Evolutionary conservation across 345 rosid genomes (phyloP).

Genomic region (Corymbia maculata): DNA sequence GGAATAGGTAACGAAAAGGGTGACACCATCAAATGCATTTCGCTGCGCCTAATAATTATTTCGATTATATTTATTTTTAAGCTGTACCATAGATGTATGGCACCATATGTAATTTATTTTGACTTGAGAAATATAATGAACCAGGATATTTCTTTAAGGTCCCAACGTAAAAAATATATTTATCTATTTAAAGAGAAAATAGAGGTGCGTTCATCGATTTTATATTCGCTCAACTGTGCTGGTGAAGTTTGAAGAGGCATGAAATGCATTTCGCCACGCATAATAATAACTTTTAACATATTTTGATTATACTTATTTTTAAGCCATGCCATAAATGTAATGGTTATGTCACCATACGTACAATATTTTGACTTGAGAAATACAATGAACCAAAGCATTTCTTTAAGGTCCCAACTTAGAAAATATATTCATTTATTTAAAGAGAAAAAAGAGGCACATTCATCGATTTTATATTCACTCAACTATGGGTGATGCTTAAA

Average conservation of each 20-base stretch:
- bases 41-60: neutral
- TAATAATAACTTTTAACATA: neutral
- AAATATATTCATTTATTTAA: neutral
- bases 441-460: rapidly evolving
- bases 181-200: too few relatives aligned
- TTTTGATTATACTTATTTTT: neutral
- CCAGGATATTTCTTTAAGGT: neutral
- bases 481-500: neutral
- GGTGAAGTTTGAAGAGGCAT: neutral
- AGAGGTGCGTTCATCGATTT: rapidly evolving
- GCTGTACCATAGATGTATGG: neutral
- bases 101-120: neutral
- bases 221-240: neutral
- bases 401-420: neutral
- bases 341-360: neutral
- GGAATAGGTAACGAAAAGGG: neutral
- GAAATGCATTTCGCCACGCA: neutral
- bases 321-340: neutral
- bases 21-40: neutral
- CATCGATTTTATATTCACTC: neutral
- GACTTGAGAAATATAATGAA: neutral
- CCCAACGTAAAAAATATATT: neutral
- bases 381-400: neutral
- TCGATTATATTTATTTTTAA: neutral
- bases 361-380: neutral